A percentile compares a stretch with the other conserved stretches of the same genome.
These are phyloP conservation scores for Pythium monospermum DNA, from an alignment of 352 stramenopile genomes.

Conservation along the genomic window DNA sequence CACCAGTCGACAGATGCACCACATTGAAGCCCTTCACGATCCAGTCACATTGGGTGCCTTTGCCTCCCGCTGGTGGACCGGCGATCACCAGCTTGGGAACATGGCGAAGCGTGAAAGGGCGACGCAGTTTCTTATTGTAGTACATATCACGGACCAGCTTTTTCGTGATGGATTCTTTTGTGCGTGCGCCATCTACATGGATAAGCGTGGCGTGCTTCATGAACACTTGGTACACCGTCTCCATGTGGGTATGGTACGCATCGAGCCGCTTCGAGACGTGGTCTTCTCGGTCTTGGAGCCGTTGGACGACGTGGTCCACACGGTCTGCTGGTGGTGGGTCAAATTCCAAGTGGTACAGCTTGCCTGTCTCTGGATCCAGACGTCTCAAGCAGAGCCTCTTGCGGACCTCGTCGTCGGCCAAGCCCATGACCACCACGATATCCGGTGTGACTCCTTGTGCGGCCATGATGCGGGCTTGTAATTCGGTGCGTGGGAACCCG, in stretches of 20 bases:
- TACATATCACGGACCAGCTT: constrained; percentile 56
- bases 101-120: constrained; percentile 32
- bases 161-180: constrained; percentile 30
- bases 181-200: constrained; percentile 60
- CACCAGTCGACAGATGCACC: constrained; percentile 93
- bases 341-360: constrained; percentile 78
- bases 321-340: constrained; percentile 52
- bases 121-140: constrained; percentile 34
- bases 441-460: constrained; percentile 75
- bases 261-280: constrained; percentile 73
- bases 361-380: constrained; percentile 73
- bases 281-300: constrained; percentile 81
- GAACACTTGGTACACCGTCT: constrained; percentile 69
- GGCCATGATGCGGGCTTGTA: constrained; percentile 87
- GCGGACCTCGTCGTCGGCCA: constrained; percentile 89
- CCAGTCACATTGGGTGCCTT: constrained; percentile 95
- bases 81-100: constrained; percentile 86
- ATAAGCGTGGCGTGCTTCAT: constrained; percentile 62
- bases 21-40: constrained; percentile 88
- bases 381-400: constrained; percentile 68
- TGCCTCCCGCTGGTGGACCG: constrained; percentile 91
- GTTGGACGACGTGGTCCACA: constrained; percentile 48
- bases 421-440: constrained; percentile 88
- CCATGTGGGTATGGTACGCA: constrained; percentile 77
- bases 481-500: constrained; percentile 91